Base-by-base conservation (phyloP, 2,329 filamentous ascomycete species). In the Ophiostoma himal-ulmi region DNA sequence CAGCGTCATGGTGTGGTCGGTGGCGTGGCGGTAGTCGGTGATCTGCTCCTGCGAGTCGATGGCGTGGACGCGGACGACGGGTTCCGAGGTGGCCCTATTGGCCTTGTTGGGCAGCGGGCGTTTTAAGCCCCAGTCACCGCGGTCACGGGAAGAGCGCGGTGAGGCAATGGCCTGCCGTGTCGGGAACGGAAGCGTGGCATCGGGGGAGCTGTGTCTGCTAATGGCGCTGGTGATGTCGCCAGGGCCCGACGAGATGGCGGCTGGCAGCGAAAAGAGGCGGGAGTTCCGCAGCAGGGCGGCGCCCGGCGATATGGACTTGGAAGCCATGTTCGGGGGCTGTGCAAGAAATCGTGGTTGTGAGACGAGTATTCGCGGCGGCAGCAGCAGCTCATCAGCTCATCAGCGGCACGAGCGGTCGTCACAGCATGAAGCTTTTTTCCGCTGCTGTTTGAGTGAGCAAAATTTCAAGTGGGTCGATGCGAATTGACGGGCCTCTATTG, bases 71-170 rank as follows among this genome's bases (percentile, higher is more conserved):
- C 92, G 88, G 69, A 97, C 86, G 68, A 91, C 83, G 11, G 93
- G 91, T n/a, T 88, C 89, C 7, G 89, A 88, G 7, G 88, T 88
- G 69, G 87, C 87, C 26, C 88, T 86, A 5, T 92, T 94, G 3
- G 90, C 89, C 78, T 90, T 90, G 10, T 90, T 81, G 1, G 94
- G 94, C 6, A 98, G 83, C 0, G 93, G 85, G 70, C 94, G 85
- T 82, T 98, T 98, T 75, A 97, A 82, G 17, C 94, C 94, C 94
- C 94, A 98, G 77, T 98, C 94, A 48, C 94, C 94, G 76, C 87
- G 87, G 57, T 84, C 82, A 34, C 92, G 85, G 8, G 93, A 94
- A 22, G 88, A 85, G 64, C 85, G 82, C 6, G 93, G 90, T 0
- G 93, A 94, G 17, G 90, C 89, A 77, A 98, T 91, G 73, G 93